These are phyloP conservation scores for Dionaea muscipula DNA, from an alignment of 179 eudicot species.

Conservation along the genomic window DNA sequence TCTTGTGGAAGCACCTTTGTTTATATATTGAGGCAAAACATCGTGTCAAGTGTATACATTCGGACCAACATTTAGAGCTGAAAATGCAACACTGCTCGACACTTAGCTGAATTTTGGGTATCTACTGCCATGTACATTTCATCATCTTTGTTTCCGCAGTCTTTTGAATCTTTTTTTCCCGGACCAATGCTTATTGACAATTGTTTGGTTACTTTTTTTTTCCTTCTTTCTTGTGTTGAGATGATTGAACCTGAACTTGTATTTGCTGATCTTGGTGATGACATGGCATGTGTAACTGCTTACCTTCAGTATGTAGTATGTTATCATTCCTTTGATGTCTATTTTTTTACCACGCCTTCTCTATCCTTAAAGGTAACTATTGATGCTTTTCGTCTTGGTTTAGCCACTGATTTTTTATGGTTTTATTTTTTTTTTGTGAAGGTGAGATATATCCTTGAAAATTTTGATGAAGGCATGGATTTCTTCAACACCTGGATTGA, in stretches of 20 bases:
- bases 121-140: background rate
- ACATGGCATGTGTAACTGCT: slow-evolving; percentile 99
- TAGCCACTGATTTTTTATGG: background rate
- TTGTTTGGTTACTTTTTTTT: background rate
- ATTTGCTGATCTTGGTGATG: slow-evolving; percentile 87
- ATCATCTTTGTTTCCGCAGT: too few relatives aligned
- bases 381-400: too few relatives aligned
- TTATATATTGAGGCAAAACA: background rate
- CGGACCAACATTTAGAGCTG: slow-evolving; percentile 97
- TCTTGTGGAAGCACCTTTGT: background rate
- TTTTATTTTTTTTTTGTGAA: slow-evolving; percentile 14
- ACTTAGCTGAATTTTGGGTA: slow-evolving; percentile 98
- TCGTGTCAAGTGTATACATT: slow-evolving; percentile 74
- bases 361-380: too few relatives aligned
- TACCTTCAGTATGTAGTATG: slow-evolving; percentile 99
- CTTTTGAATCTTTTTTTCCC: background rate
- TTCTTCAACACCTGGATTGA: slow-evolving; percentile 94
- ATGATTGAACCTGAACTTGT: slow-evolving; percentile 99
- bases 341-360: slow-evolving; percentile 2
- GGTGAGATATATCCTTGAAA: slow-evolving; percentile 83
- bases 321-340: slow-evolving; percentile 32
- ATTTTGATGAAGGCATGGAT: slow-evolving; percentile 97
- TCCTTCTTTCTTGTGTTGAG: slow-evolving; percentile 22
- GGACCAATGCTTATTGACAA: background rate
- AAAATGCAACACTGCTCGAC: slow-evolving; percentile 87